Percentiles rank a stretch among this genome's conserved stretches.
Evolutionary conservation across 2,329 filamentous ascomycete genomes (phyloP).

Genomic region (Pseudonectria buxi): DNA sequence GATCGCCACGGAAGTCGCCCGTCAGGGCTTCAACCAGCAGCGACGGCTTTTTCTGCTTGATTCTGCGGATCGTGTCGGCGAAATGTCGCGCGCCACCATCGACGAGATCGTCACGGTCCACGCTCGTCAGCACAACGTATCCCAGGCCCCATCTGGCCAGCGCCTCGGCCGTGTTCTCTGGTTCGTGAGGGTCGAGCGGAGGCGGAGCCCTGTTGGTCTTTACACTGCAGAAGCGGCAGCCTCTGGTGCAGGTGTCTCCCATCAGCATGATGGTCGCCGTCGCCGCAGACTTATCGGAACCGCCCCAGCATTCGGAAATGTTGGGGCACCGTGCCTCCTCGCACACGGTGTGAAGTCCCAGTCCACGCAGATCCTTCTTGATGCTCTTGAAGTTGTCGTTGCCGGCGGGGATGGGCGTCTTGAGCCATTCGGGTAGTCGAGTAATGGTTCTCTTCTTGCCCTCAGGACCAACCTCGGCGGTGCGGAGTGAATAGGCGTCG

Average conservation of each 20-base stretch:
- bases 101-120: slow-evolving; percentile 85
- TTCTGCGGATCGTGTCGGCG: slow-evolving; percentile 87
- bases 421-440: slow-evolving; percentile 86
- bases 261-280: slow-evolving; percentile 99
- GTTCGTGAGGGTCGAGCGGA: slow-evolving; percentile 89
- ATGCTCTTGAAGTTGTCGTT: slow-evolving; percentile 86
- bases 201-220: slow-evolving; percentile 74
- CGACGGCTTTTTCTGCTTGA: slow-evolving; percentile 74
- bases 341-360: slow-evolving; percentile 91
- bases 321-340: slow-evolving; percentile 97
- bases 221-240: slow-evolving; percentile 94
- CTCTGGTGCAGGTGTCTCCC: slow-evolving; percentile 95
- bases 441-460: slow-evolving; percentile 59
- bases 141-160: slow-evolving; percentile 87
- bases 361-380: slow-evolving; percentile 82
- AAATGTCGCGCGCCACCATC: slow-evolving; percentile 89
- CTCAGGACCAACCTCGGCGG: slow-evolving; percentile 57
- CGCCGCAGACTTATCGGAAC: slow-evolving; percentile 76
- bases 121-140: slow-evolving; percentile 89
- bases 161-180: slow-evolving; percentile 93
- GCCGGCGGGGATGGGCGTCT: slow-evolving; percentile 84
- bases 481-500: slow-evolving; percentile 55
- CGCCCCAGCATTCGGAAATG: slow-evolving; percentile 97
- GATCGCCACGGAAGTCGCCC: slow-evolving; percentile 77
- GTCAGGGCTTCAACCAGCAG: slow-evolving; percentile 79